A percentile compares a stretch with the other conserved stretches of the same genome.
Conservation (phyloP, 352 stramenopile species). For the Pythium oligandrum region DNA sequence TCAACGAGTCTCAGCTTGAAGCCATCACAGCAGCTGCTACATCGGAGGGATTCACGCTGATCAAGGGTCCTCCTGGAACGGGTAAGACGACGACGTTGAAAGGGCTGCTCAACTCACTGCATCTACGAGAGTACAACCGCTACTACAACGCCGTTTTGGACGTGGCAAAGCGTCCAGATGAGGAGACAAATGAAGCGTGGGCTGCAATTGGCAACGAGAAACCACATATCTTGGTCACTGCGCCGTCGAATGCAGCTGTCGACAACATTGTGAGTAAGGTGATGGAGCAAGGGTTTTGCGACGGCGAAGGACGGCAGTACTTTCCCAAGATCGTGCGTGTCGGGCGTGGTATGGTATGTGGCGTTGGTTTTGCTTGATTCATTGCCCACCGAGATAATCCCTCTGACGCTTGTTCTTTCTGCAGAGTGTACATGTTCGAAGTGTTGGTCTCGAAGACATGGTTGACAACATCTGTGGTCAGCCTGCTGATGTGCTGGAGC, state of each 20-base stretch:
- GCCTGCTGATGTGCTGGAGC: constrained; percentile 64
- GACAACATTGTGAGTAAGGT: constrained; percentile 97
- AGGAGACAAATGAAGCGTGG: constrained; percentile 80
- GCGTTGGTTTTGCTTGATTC: background rate
- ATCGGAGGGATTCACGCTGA: constrained; percentile 88
- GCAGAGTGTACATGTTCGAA: constrained; percentile 73
- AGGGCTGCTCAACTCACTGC: constrained; percentile 88
- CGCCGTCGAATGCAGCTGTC: constrained; percentile 94
- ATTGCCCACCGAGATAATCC: background rate
- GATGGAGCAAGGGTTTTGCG: constrained; percentile 93
- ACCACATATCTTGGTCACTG: constrained; percentile 90
- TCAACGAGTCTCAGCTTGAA: constrained; percentile 89
- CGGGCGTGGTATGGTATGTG: constrained; percentile 72
- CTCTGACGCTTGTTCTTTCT: background rate
- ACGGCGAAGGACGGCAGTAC: constrained; percentile 91
- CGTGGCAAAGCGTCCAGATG: constrained; percentile 69
- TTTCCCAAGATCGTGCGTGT: constrained; percentile 95
- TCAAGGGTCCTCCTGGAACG: constrained; percentile 88
- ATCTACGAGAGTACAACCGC: constrained; percentile 90
- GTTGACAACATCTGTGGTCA: constrained; percentile 80
- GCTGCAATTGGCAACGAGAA: constrained; percentile 85
- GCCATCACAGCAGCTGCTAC: constrained; percentile 85
- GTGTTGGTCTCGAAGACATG: constrained; percentile 79
- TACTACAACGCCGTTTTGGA: constrained; percentile 90
- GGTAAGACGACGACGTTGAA: constrained; percentile 92